A percentile compares a stretch with the other conserved stretches of the same genome.
Evolutionary conservation across 257 asterid species (phyloP).

Genomic region (Primulina eburnea): DNA sequence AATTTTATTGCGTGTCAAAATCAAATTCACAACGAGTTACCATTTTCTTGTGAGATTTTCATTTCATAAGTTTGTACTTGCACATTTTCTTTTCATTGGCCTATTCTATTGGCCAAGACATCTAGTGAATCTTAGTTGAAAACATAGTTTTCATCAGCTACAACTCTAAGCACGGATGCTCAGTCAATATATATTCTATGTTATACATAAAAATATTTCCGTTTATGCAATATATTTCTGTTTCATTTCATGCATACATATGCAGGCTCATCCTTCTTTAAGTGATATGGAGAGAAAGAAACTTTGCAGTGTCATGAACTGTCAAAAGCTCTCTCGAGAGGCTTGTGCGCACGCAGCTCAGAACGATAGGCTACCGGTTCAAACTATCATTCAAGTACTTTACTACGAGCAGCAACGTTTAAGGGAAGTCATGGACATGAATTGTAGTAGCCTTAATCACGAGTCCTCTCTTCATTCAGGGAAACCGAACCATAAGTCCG

Average conservation of each 20-base stretch:
- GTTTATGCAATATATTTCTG: background rate
- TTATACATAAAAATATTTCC: background rate
- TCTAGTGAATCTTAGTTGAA: background rate
- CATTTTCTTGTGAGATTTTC: no score
- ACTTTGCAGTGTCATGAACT: slow-evolving; percentile 85
- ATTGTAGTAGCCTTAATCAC: slow-evolving; percentile 25
- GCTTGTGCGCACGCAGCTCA: slow-evolving; percentile 93
- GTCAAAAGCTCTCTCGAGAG: slow-evolving; percentile 82
- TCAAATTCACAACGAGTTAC: no score
- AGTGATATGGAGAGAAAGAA: slow-evolving; percentile 80
- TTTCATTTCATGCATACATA: background rate
- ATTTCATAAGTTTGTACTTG: slow-evolving; percentile 35
- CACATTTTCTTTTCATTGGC: no score
- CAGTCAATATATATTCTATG: background rate
- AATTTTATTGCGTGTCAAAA: no score
- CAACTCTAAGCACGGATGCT: no score
- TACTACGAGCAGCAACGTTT: slow-evolving; percentile 87
- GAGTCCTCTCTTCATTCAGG: slow-evolving; percentile 37
- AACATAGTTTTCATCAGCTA: background rate
- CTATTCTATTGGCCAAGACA: background rate
- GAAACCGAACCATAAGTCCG: slow-evolving; percentile 29
- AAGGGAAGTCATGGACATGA: slow-evolving; percentile 52
- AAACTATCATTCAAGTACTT: slow-evolving; percentile 81
- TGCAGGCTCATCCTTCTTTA: slow-evolving; percentile 76
- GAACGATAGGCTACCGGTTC: slow-evolving; percentile 80